Conservation (phyloP, 2,329 filamentous ascomycete species). For the Xylariomycetidae sp. region DNA sequence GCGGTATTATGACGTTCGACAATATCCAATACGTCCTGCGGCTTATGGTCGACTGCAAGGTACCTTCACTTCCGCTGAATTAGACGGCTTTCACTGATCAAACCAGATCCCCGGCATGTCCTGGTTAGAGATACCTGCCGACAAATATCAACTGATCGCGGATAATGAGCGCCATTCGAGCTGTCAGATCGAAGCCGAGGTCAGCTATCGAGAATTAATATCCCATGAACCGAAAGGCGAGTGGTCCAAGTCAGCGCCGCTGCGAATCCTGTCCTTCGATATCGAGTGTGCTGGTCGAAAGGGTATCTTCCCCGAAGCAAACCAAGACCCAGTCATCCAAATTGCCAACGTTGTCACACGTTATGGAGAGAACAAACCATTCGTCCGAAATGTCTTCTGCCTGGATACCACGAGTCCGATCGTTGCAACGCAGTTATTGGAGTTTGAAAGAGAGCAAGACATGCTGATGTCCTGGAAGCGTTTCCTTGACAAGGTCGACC, state of each 20-base stretch:
- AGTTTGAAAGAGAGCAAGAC: conserved; percentile 73
- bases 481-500: conserved; percentile 84
- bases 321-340: conserved; percentile 91
- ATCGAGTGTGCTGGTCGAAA: conserved; percentile 98
- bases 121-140: conserved; percentile 82
- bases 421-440: conserved; percentile 87
- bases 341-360: conserved; percentile 94
- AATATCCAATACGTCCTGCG: conserved; percentile 91
- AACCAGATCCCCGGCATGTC: conserved; percentile 83
- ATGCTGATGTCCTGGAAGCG: conserved; percentile 93
- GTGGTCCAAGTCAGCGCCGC: conserved; percentile 95
- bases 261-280: conserved; percentile 92
- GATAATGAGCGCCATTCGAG: conserved; percentile 71
- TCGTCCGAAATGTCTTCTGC: conserved; percentile 94
- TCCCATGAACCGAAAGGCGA: conserved; percentile 85
- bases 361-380: conserved; percentile 93
- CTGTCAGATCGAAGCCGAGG: conserved; percentile 89
- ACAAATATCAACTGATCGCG: conserved; percentile 65
- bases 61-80: conserved; percentile 29
- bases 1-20: conserved; percentile 84
- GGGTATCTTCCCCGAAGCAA: conserved; percentile 91
- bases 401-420: conserved; percentile 88
- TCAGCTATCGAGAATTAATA: conserved; percentile 77
- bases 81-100: conserved; percentile 11
- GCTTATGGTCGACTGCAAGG: conserved; percentile 96